Percentiles rank a stretch among this genome's conserved stretches.
phyloP scores from a whole-genome alignment of 306 rosid species.

The Psophocarpus tetragonolobus region DNA sequence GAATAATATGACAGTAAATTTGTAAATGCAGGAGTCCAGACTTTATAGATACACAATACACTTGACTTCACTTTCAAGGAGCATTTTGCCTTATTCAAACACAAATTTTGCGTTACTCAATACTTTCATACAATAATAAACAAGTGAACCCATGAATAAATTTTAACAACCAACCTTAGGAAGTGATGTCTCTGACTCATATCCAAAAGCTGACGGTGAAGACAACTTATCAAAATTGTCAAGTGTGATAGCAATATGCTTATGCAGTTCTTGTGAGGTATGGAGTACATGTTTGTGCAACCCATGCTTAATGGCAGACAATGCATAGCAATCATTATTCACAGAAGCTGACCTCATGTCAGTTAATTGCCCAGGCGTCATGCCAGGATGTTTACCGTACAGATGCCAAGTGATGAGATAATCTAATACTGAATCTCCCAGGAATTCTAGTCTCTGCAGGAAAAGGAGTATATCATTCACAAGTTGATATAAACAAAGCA shows the following conservation, averaged over 20 bases:
- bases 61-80: neutral
- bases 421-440: constrained; percentile 78
- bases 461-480: constrained; percentile 20
- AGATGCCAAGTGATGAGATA: constrained; percentile 65
- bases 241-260: constrained; percentile 46
- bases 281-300: constrained; percentile 70
- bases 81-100: neutral
- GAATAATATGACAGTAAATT: too few relatives aligned
- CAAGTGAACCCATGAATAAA: neutral
- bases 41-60: neutral
- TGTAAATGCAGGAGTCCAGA: neutral
- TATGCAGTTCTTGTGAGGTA: constrained; percentile 56
- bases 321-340: constrained; percentile 75
- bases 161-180: constrained; percentile 66
- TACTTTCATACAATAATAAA: neutral
- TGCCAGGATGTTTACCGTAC: constrained; percentile 56
- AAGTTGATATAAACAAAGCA: neutral
- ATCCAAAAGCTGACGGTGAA: constrained; percentile 61
- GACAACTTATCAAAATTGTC: constrained; percentile 33
- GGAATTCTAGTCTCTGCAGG: constrained; percentile 76
- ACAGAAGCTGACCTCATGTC: constrained; percentile 84
- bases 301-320: constrained; percentile 56
- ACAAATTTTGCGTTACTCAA: neutral
- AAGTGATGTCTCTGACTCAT: constrained; percentile 62
- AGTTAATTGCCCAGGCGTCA: constrained; percentile 70